These are phyloP conservation scores for Candida multigemmis DNA, from an alignment of 805 yeast genomes.

Conservation along the genomic window DNA sequence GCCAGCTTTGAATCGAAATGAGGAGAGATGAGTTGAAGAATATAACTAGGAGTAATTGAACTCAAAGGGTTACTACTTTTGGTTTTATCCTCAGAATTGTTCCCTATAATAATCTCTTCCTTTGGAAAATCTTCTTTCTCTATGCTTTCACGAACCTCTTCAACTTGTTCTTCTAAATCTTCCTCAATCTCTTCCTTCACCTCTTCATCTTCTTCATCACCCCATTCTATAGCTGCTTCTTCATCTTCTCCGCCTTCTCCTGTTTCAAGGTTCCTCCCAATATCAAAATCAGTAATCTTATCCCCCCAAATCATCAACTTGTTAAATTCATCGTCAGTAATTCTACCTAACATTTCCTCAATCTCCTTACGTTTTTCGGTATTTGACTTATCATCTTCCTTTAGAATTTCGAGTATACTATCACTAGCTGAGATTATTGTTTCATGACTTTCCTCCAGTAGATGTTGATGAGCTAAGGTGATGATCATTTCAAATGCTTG, in stretches of 20 bases:
- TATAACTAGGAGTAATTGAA: too few relatives aligned
- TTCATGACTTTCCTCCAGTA: slow-evolving; percentile 74
- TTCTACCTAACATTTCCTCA: slow-evolving; percentile 35
- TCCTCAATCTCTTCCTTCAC: slow-evolving; percentile 11
- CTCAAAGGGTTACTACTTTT: too few relatives aligned
- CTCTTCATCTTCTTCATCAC: slow-evolving; percentile 23
- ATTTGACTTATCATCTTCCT: slow-evolving; percentile 35
- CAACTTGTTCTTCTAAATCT: slow-evolving; percentile 16
- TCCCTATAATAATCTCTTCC: neutral
- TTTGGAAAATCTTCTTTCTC: slow-evolving; percentile 5
- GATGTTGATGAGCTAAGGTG: slow-evolving; percentile 43
- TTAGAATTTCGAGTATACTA: slow-evolving; percentile 46
- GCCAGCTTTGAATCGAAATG: too few relatives aligned
- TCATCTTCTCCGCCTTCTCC: slow-evolving; percentile 9
- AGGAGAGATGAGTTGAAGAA: too few relatives aligned
- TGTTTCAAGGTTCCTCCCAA: too few relatives aligned
- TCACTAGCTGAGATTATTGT: slow-evolving; percentile 67
- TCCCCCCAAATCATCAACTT: slow-evolving; percentile 35
- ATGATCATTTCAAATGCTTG: slow-evolving; percentile 48
- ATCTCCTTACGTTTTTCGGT: slow-evolving; percentile 38
- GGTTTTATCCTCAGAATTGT: neutral
- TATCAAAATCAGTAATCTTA: slow-evolving; percentile 46
- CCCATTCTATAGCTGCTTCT: slow-evolving; percentile 32
- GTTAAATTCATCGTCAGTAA: slow-evolving; percentile 37
- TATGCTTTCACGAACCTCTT: slow-evolving; percentile 15